Conservation (phyloP, 441 rosid genomes). For the Biscutella laevigata region DNA sequence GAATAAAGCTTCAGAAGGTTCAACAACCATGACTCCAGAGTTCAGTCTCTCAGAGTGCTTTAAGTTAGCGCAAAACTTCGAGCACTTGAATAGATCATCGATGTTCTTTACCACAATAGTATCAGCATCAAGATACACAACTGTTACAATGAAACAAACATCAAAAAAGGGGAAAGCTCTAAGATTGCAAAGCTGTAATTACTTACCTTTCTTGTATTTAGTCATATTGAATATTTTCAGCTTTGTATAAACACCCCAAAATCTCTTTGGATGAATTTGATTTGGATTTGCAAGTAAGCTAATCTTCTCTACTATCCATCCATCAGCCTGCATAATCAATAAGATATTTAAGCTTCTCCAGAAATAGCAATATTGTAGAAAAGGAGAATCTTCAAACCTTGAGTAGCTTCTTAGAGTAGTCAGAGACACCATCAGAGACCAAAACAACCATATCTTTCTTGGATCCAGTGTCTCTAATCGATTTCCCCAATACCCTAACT, state of each 20-base stretch:
- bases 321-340: conserved; percentile 60
- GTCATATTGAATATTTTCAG: conserved; percentile 86
- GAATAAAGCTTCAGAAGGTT: conserved; percentile 66
- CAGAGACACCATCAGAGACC: conserved; percentile 89
- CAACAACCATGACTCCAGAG: conserved; percentile 95
- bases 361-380: conserved; percentile 4
- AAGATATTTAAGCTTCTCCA: neutral
- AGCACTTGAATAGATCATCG: conserved; percentile 69
- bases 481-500: conserved; percentile 91
- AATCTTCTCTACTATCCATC: conserved; percentile 89
- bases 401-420: conserved; percentile 57
- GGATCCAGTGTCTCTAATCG: conserved; percentile 73
- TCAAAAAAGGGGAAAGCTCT: neutral
- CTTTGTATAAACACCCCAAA: conserved; percentile 95
- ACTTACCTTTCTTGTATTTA: conserved; percentile 62
- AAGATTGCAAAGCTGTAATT: neutral
- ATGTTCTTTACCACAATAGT: conserved; percentile 88
- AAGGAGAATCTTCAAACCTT: conserved; percentile 31
- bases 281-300: conserved; percentile 78
- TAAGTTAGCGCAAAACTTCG: conserved; percentile 81
- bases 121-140: conserved; percentile 91
- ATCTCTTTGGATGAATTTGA: conserved; percentile 73
- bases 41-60: conserved; percentile 93
- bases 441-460: conserved; percentile 72
- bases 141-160: conserved; percentile 30